These are phyloP conservation scores for Zopfochytrium polystomum DNA, from an alignment of 371 early-diverging fungal species.

Conservation along the genomic window DNA sequence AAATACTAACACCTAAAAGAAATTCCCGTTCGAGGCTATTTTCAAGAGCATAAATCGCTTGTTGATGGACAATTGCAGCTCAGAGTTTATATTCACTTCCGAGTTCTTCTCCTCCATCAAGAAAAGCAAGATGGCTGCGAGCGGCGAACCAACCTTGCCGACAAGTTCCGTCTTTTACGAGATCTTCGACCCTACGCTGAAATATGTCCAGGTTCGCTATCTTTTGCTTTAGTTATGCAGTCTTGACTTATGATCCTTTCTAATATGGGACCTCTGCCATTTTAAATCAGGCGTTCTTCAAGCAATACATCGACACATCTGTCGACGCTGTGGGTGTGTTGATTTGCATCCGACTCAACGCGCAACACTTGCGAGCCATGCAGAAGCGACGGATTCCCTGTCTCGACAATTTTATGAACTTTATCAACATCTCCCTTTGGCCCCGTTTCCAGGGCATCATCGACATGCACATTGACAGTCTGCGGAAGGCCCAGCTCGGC, in stretches of 20 bases:
- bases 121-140: slow-evolving; percentile 35
- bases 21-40: slow-evolving; percentile 56
- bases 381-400: slow-evolving; percentile 76
- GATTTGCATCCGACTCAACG: slow-evolving; percentile 81
- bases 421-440: slow-evolving; percentile 88
- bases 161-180: slow-evolving; percentile 27
- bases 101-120: slow-evolving; percentile 74
- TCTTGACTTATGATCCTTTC: too few relatives aligned
- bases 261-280: too few relatives aligned
- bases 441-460: slow-evolving; percentile 86
- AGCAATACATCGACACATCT: slow-evolving; percentile 57
- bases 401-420: slow-evolving; percentile 78
- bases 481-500: slow-evolving; percentile 62
- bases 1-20: slow-evolving; percentile 21
- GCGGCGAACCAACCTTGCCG: slow-evolving; percentile 10
- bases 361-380: slow-evolving; percentile 73
- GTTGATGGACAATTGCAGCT: slow-evolving; percentile 85
- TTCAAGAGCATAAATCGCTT: slow-evolving; percentile 83
- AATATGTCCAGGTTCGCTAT: slow-evolving; percentile 61
- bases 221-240: slow-evolving; percentile 6
- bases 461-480: slow-evolving; percentile 80
- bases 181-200: slow-evolving; percentile 77
- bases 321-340: slow-evolving; percentile 86
- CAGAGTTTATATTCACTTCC: slow-evolving; percentile 84
- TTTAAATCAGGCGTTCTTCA: slow-evolving; percentile 15